These are phyloP conservation scores for Paraphoma chrysanthemicola DNA, from an alignment of 2,329 filamentous ascomycete genomes.

Conservation along the genomic window DNA sequence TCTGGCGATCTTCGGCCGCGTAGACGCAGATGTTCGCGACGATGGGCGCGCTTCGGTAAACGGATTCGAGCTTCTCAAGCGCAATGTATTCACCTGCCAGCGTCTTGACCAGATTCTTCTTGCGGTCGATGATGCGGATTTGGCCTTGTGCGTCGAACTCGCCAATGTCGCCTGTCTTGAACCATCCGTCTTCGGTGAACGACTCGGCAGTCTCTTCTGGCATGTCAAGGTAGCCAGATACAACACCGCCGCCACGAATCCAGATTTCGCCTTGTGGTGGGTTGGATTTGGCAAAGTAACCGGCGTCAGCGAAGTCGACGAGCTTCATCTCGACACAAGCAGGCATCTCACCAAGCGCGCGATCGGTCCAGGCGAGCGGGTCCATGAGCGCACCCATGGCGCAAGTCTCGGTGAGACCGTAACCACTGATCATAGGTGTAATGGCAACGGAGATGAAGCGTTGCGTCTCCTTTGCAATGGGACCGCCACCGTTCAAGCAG, in stretches of 20 bases:
- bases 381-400: constrained; percentile 84
- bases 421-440: constrained; percentile 92
- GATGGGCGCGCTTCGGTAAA: constrained; percentile 81
- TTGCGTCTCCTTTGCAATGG: constrained; percentile 85
- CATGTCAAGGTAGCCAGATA: constrained; percentile 82
- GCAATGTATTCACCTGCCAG: constrained; percentile 96
- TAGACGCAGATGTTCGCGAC: constrained; percentile 90
- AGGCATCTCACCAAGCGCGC: constrained; percentile 78
- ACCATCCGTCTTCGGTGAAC: constrained; percentile 88
- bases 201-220: constrained; percentile 81
- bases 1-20: constrained; percentile 75
- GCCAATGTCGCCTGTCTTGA: constrained; percentile 95
- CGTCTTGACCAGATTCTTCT: constrained; percentile 98
- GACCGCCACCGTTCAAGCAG: constrained; percentile 92
- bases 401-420: constrained; percentile 92
- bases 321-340: constrained; percentile 86
- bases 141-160: constrained; percentile 84
- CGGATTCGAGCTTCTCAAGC: constrained; percentile 89
- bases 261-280: constrained; percentile 92
- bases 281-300: constrained; percentile 76
- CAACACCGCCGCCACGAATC: constrained; percentile 79
- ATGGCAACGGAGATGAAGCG: constrained; percentile 91
- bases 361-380: constrained; percentile 82
- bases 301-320: constrained; percentile 87
- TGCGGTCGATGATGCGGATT: constrained; percentile 87